Evolutionary conservation across 1,284 basidiomycete species (phyloP).

Genomic region (Phylloporus sp.): DNA sequence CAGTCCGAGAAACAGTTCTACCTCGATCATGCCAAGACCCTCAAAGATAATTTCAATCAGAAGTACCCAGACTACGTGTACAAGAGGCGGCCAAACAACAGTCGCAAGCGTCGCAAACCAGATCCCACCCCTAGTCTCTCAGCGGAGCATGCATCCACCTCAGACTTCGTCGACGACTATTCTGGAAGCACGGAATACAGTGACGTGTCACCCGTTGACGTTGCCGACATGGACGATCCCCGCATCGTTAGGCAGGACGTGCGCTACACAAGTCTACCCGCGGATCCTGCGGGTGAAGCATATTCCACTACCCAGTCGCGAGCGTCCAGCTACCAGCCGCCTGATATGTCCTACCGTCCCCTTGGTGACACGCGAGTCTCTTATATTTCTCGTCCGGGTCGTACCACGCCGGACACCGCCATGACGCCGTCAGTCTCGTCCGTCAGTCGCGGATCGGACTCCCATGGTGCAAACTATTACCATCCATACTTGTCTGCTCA

Average conservation of each 20-base stretch:
- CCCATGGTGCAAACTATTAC: slow-evolving; percentile 27
- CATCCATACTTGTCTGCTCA: slow-evolving; percentile 30
- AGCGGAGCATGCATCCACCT: slow-evolving; percentile 26
- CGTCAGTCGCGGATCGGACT: slow-evolving; percentile 31
- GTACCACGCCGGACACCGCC: slow-evolving; percentile 31
- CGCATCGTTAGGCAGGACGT: slow-evolving; percentile 22
- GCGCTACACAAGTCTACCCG: slow-evolving; percentile 28
- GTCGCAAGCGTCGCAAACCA: slow-evolving; percentile 66
- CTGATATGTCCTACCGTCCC: slow-evolving; percentile 29
- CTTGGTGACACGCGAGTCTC: slow-evolving; percentile 34
- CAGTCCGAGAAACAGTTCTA: slow-evolving; percentile 84
- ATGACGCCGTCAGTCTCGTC: slow-evolving; percentile 27
- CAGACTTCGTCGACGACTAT: slow-evolving; percentile 31
- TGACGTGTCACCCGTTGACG: slow-evolving; percentile 38
- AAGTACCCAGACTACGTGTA: slow-evolving; percentile 89
- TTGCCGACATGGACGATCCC: slow-evolving; percentile 29
- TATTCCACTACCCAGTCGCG: slow-evolving; percentile 26
- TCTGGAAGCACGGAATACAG: slow-evolving; percentile 27
- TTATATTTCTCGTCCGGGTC: slow-evolving; percentile 34
- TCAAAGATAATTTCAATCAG: slow-evolving; percentile 83
- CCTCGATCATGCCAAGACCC: slow-evolving; percentile 78
- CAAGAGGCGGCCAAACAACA: slow-evolving; percentile 81
- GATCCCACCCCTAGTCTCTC: slow-evolving; percentile 40
- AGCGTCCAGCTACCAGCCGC: slow-evolving; percentile 31
- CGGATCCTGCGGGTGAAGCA: slow-evolving; percentile 22